Percentiles rank a stretch among this genome's conserved stretches.
Conservation (phyloP, 1,139 yeast genomes). For the Yamadazyma aaseri region DNA sequence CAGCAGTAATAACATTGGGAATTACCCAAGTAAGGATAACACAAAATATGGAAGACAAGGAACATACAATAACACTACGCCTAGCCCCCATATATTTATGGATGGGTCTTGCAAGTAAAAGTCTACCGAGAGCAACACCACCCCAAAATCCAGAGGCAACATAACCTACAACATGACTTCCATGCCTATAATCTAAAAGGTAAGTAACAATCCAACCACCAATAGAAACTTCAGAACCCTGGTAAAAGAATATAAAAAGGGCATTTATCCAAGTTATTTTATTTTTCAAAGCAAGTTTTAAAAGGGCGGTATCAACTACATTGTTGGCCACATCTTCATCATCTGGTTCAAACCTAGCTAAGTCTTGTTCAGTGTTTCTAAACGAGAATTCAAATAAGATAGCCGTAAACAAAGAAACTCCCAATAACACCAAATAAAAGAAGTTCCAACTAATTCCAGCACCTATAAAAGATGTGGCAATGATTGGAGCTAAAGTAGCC, state of each 20-base stretch:
- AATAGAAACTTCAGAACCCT: slow-evolving; percentile 65
- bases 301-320: slow-evolving; percentile 7
- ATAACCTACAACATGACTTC: slow-evolving; percentile 51
- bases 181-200: slow-evolving; percentile 54
- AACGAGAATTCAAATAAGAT: slow-evolving; percentile 35
- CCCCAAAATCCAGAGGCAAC: slow-evolving; percentile 73
- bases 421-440: slow-evolving; percentile 50
- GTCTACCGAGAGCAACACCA: slow-evolving; percentile 62
- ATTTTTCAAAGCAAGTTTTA: slow-evolving; percentile 36
- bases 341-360: slow-evolving; percentile 30
- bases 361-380: slow-evolving; percentile 41
- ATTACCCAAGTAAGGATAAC: slow-evolving; percentile 47
- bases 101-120: slow-evolving; percentile 41
- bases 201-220: slow-evolving; percentile 75
- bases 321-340: slow-evolving; percentile 9
- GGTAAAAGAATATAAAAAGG: slow-evolving; percentile 55
- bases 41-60: slow-evolving; percentile 31
- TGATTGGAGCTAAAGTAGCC: slow-evolving; percentile 57
- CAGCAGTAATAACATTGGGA: slow-evolving; percentile 39
- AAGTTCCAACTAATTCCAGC: slow-evolving; percentile 52
- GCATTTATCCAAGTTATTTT: slow-evolving; percentile 54
- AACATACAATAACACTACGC: slow-evolving; percentile 41
- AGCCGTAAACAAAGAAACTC: slow-evolving; percentile 28
- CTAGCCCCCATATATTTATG: slow-evolving; percentile 47
- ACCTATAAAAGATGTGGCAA: slow-evolving; percentile 53